Base-by-base conservation (phyloP, 1,284 basidiomycete species). In the Malassezia furfur region DNA sequence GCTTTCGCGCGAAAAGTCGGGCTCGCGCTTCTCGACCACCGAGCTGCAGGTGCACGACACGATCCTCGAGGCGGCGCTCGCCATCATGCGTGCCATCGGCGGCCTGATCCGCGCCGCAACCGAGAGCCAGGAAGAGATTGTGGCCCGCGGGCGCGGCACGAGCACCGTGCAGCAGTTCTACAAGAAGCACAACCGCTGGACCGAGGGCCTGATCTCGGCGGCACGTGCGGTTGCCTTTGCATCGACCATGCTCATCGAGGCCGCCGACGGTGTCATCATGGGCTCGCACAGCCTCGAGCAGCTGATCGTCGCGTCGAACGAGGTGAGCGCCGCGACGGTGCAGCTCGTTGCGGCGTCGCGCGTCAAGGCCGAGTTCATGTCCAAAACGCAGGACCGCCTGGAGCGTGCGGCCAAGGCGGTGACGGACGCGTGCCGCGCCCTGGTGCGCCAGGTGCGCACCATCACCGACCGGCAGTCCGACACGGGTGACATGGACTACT, bases 101-200 rank as follows among this genome's bases (percentile, higher is more conserved):
- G 85, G 91, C 28, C 83, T 99, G 59, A 98, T 99, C 73, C 83
- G 87, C 74, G 91, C 93, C 5, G 91, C 94, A 5, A 96, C 93
- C 1, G 93, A 93, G 48, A 91, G 88, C 44, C 94, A 99, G 77
- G 84, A 96, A 75, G 94, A 99, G 78, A 99, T 98, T 61, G 94
- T 98, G 45, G 85, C 86, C 4, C 85, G 93, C 77, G 94, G 94
- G 61, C 87, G 84, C 76, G 93, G 93, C 5, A 86, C 88, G 11
- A 89, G 84, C 75, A 84, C 89, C 22, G 74, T 73, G 53, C 90
- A 94, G 77, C 93, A 96, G 72, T 99, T 99, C 82, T 98, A 96
- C 83, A 99, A 99, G 80, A 85, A 87, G 61, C 96, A 99, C 83
- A 96, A 98, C 78, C 84, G 94, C 60, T 99, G 94, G 94, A 98